Base-by-base conservation (phyloP, 2,329 filamentous ascomycete genomes). In the Cercospora janseana region DNA sequence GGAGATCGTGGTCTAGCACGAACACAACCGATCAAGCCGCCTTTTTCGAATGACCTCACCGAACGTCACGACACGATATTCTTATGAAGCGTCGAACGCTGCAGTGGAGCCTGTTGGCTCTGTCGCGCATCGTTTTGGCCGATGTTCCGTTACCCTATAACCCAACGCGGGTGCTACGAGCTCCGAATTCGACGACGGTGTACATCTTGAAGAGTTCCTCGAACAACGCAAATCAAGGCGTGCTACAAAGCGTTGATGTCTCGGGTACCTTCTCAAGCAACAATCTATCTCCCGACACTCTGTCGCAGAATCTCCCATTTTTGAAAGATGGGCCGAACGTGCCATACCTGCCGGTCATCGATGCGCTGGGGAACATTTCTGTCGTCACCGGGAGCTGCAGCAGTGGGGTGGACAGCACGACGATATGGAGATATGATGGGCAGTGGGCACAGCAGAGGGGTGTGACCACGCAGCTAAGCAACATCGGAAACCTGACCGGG, bases 301-400 rank as follows among this genome's bases (percentile, higher is more conserved):
- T 88, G 2, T 77, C 80, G 2, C 68, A 73, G 4, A 70, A 70
- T 18, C 73, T 87, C 20, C 87, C 82, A 0, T 93, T 93, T 61
- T 69, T 86, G 26, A 70, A 71, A 31, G 65, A 70, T 24, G 66
- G 72, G 23, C 69, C 70, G 28, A 73, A 71, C 4, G 77, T 75
- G 8, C 75, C 86, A 0, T 93, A 89, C 62, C 77, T 83, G 5
- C 82, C 89, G 0, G 75, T 83, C 0, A 75, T 90, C 24, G 81
- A 86, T 34, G 38, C 40, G 1, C 76, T 81, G 62, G 88, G 88
- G 12, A 80, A 83, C 8, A 77, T 96, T 21, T 79, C 82, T 2
- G 82, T 93, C 1, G 86, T 89, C 49, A 76, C 84, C 0, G 91
- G 92, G 2, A 77, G 85, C 56, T 96, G 92, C 64, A 71, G 78